Conservation (phyloP, 257 asterid species). For the Cinchona pubescens region DNA sequence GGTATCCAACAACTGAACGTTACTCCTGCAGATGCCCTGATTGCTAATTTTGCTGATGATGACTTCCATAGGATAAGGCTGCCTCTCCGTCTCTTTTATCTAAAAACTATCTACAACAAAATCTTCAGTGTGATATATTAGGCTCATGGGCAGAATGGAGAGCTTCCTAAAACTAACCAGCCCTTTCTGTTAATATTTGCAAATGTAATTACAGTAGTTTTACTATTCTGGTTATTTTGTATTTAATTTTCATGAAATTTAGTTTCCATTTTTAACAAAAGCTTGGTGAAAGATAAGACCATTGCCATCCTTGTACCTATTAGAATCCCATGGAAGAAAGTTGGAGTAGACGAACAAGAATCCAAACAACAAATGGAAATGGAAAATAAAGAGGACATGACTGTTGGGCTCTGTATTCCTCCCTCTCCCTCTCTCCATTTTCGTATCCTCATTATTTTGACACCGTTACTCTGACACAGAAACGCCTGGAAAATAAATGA, state of each 20-base stretch:
- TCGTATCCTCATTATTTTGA: not conserved
- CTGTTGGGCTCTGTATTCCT: not conserved
- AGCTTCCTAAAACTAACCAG: not conserved
- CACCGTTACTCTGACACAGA: not conserved
- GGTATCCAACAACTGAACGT: not conserved
- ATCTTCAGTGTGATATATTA: not conserved
- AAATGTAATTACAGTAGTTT: not conserved
- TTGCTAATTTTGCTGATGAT: slow-evolving; percentile 6
- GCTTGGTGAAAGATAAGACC: not conserved
- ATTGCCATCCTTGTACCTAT: not conserved
- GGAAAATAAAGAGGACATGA: not conserved
- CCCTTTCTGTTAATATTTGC: not conserved
- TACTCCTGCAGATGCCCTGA: not conserved
- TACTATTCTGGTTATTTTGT: too few relatives aligned
- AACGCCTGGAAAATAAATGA: not conserved
- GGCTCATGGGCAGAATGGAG: slow-evolving; percentile 15
- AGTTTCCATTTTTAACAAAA: not conserved
- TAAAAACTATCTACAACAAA: not conserved
- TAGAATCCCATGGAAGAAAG: not conserved
- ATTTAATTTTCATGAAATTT: too few relatives aligned
- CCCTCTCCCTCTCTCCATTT: not conserved
- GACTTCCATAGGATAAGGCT: not conserved
- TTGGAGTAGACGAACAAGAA: not conserved
- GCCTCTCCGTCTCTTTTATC: not conserved
- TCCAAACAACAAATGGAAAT: not conserved